Conservation (phyloP, 2,329 filamentous ascomycete species). For the Zasmidium angulare region DNA sequence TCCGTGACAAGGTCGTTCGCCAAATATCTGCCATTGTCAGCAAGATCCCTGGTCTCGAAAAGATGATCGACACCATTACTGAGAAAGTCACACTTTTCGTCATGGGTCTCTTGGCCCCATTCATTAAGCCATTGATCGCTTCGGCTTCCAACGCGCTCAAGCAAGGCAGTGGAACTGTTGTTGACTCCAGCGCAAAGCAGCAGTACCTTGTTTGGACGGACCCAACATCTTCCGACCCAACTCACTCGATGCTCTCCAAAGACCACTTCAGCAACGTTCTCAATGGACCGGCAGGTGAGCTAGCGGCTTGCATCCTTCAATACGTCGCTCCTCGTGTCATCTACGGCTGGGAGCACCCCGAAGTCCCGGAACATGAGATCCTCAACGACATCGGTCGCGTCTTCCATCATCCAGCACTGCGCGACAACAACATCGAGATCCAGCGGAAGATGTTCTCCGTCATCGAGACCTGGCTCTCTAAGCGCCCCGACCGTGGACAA, state of each 20-base stretch:
- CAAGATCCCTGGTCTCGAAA: slow-evolving; percentile 87
- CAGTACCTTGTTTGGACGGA: slow-evolving; percentile 53
- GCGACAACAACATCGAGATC: slow-evolving; percentile 73
- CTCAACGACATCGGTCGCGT: slow-evolving; percentile 75
- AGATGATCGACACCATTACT: slow-evolving; percentile 87
- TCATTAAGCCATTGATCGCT: slow-evolving; percentile 87
- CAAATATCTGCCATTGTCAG: slow-evolving; percentile 80
- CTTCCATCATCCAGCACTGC: slow-evolving; percentile 87
- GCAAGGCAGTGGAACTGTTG: slow-evolving; percentile 73
- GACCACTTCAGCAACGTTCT: slow-evolving; percentile 54
- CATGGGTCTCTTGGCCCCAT: slow-evolving; percentile 85
- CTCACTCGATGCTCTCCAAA: slow-evolving; percentile 53
- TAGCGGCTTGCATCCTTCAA: slow-evolving; percentile 64
- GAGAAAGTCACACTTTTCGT: slow-evolving; percentile 92
- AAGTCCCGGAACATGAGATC: slow-evolving; percentile 79
- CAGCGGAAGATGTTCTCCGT: slow-evolving; percentile 87
- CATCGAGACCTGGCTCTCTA: slow-evolving; percentile 77
- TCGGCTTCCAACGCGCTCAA: slow-evolving; percentile 82
- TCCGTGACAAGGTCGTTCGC: slow-evolving; percentile 90
- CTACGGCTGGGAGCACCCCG: slow-evolving; percentile 88
- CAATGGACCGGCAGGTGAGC: slow-evolving; percentile 50
- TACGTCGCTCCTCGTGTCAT: slow-evolving; percentile 85
- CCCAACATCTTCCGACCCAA: slow-evolving; percentile 49
- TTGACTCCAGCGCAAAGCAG: slow-evolving; percentile 53
- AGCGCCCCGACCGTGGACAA: slow-evolving; percentile 63